Percentiles rank a stretch among this genome's conserved stretches.
Evolutionary conservation across 306 rosid genomes (phyloP).

Genomic region (Citrullus colocynthis): DNA sequence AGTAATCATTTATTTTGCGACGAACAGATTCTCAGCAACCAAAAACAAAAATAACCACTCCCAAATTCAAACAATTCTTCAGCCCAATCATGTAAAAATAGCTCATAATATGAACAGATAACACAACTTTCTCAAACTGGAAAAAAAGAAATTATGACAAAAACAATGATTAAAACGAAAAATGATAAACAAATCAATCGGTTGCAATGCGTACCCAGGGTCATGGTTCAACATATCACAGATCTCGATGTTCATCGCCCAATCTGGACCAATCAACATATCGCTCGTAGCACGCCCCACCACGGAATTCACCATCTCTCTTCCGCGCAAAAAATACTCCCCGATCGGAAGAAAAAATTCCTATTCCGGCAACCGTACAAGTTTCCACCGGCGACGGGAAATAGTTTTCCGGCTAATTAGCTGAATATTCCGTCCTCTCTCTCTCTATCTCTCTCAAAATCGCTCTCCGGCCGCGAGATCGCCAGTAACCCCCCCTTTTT

Average conservation of each 20-base stretch:
- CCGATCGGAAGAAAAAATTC: constrained; percentile 16
- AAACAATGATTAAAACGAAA: background rate
- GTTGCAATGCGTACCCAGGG: constrained; percentile 51
- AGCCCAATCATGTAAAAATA: constrained; percentile 8
- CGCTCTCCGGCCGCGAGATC: constrained; percentile 11
- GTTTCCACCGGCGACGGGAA: constrained; percentile 11
- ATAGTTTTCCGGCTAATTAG: background rate
- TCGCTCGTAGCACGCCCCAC: constrained; percentile 95
- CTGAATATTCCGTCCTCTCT: constrained; percentile 11
- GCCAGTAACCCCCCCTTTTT: constrained; percentile 21
- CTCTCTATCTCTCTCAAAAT: constrained; percentile 8
- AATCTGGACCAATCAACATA: constrained; percentile 95
- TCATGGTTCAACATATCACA: constrained; percentile 85
- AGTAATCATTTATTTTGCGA: background rate
- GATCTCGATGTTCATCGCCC: constrained; percentile 99
- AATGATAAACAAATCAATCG: constrained; percentile 10
- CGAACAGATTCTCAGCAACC: background rate
- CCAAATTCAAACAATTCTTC: constrained; percentile 5
- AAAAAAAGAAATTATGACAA: background rate
- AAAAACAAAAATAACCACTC: background rate
- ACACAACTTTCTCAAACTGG: background rate
- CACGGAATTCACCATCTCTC: constrained; percentile 75
- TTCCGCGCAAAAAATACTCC: constrained; percentile 3
- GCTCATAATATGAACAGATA: background rate
- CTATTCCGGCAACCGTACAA: constrained; percentile 15